Evolutionary conservation across 75 land plant species (phyloP).

Genomic region (Isoetes taiwanensis): DNA sequence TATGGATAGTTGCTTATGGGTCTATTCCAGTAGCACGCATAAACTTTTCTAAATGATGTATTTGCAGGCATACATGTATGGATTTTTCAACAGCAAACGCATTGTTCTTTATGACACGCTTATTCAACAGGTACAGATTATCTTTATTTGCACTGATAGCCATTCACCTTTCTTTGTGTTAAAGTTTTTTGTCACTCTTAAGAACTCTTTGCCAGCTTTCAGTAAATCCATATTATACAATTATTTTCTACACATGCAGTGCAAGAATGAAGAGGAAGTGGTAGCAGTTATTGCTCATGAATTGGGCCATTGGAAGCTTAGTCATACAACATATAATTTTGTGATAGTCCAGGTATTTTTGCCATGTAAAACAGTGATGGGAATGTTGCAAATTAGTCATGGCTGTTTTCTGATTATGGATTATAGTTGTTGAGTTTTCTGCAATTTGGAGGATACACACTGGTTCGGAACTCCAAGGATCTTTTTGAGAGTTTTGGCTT

Average conservation of each 20-base stretch:
- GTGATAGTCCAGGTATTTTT: slow-evolving; percentile 66
- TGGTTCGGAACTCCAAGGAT: slow-evolving; percentile 83
- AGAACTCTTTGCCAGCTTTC: too few relatives aligned
- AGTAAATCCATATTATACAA: too few relatives aligned
- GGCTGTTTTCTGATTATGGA: background rate
- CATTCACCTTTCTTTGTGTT: too few relatives aligned
- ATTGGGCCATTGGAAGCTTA: slow-evolving; percentile 97
- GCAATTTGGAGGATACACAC: slow-evolving; percentile 95
- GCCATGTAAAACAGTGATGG: background rate
- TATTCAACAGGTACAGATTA: slow-evolving; percentile 61
- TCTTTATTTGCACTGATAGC: background rate
- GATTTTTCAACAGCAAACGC: slow-evolving; percentile 97
- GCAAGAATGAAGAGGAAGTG: slow-evolving; percentile 88
- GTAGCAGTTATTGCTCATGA: slow-evolving; percentile 98
- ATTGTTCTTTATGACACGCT: slow-evolving; percentile 96
- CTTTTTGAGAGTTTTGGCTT: slow-evolving; percentile 93
- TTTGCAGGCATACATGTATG: slow-evolving; percentile 96
- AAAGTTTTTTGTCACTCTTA: too few relatives aligned
- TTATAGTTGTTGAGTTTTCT: slow-evolving; percentile 68
- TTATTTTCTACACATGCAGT: slow-evolving; percentile 29
- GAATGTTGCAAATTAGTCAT: background rate
- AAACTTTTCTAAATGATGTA: background rate
- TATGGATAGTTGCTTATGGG: too few relatives aligned
- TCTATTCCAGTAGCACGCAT: too few relatives aligned
- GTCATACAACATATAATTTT: slow-evolving; percentile 83